phyloP scores from a whole-genome alignment of 768 basidiomycete genomes.

The Baorangia bicolor region DNA sequence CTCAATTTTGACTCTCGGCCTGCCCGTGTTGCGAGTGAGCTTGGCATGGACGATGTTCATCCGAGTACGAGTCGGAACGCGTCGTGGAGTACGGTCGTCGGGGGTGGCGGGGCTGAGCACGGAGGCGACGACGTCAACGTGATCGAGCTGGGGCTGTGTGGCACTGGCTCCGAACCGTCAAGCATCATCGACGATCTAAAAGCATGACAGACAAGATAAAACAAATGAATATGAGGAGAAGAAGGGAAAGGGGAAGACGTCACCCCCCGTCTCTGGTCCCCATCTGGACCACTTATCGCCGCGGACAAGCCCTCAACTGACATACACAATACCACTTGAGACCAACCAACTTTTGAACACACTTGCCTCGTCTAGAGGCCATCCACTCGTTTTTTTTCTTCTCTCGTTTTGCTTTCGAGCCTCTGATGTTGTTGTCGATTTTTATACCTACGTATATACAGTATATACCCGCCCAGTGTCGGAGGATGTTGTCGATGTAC shows the following conservation, averaged over 20 bases:
- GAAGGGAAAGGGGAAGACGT: not conserved
- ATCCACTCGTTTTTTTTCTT: conserved; percentile 1
- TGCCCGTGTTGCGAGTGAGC: not conserved
- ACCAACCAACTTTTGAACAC: not conserved
- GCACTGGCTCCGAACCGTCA: conserved; percentile 3
- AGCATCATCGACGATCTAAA: conserved; percentile 4
- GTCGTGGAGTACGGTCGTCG: conserved; percentile 14
- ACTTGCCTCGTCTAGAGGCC: not conserved
- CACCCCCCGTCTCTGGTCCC: not conserved
- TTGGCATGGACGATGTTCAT: not conserved
- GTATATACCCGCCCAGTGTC: not conserved
- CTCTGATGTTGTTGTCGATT: not conserved
- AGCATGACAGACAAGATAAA: not conserved
- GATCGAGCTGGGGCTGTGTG: conserved; percentile 13
- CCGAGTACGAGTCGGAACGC: not conserved
- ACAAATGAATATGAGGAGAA: not conserved
- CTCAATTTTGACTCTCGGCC: conserved; percentile 12
- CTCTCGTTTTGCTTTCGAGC: not conserved
- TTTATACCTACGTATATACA: conserved; percentile 2
- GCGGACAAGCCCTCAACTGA: too few relatives aligned
- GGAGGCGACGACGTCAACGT: not conserved
- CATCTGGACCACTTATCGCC: not conserved
- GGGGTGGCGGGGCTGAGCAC: not conserved
- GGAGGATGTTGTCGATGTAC: not conserved
- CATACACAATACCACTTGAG: not conserved